Conservation (phyloP, 2,329 filamentous ascomycete species). For the Nothophoma quercina region DNA sequence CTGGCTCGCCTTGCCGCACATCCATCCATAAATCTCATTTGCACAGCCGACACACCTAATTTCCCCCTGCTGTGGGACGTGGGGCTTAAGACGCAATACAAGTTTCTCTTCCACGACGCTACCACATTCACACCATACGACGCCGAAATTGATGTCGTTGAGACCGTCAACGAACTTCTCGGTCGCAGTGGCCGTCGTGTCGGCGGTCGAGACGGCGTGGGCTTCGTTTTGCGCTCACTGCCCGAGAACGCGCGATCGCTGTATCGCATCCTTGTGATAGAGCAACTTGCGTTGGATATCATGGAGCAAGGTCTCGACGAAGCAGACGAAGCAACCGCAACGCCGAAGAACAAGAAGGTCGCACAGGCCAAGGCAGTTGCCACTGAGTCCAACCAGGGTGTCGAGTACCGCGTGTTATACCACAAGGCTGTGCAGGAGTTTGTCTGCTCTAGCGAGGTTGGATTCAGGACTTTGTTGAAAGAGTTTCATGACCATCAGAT, state of each 20-base stretch:
- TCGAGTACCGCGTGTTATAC: conserved; percentile 91
- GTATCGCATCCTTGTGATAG: conserved; percentile 83
- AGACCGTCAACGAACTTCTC: conserved; percentile 87
- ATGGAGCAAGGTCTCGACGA: conserved; percentile 54
- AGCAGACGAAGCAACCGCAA: conserved; percentile 28
- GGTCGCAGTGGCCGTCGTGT: conserved; percentile 80
- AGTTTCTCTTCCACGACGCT: conserved; percentile 90
- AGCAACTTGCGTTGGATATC: conserved; percentile 74
- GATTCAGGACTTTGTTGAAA: conserved; percentile 90
- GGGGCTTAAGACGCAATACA: conserved; percentile 79
- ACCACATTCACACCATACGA: conserved; percentile 84
- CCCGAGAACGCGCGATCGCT: conserved; percentile 91
- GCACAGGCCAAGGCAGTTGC: conserved; percentile 31
- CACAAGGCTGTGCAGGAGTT: conserved; percentile 97
- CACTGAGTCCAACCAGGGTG: conserved; percentile 61
- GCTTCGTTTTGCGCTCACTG: conserved; percentile 86
- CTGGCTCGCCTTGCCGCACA: conserved; percentile 80
- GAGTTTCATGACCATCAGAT: conserved; percentile 99
- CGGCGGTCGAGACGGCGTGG: conserved; percentile 89
- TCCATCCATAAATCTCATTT: conserved; percentile 74
- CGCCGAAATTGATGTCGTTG: conserved; percentile 81
- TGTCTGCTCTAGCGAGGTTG: conserved; percentile 95
- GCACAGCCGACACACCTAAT: conserved; percentile 86
- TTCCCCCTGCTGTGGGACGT: conserved; percentile 92
- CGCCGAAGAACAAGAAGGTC: conserved; percentile 35